Percentiles rank a stretch among this genome's conserved stretches.
These are phyloP conservation scores for Kwoniella dendrophila DNA, from an alignment of 768 basidiomycete species.

Conservation along the genomic window DNA sequence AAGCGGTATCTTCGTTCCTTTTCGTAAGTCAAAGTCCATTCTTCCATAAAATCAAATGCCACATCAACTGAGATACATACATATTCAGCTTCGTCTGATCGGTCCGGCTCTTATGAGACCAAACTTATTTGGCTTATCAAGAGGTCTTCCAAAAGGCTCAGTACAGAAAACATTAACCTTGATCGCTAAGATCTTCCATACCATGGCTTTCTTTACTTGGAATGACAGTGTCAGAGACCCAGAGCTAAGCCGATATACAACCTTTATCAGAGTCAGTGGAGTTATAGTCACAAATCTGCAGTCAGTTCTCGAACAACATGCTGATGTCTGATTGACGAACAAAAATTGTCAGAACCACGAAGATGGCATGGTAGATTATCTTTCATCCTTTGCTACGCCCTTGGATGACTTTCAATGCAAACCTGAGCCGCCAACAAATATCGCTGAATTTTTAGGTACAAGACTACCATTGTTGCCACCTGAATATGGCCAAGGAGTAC, in stretches of 20 bases:
- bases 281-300: background rate
- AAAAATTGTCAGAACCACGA: conserved; percentile 18
- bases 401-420: conserved; percentile 8
- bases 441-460: conserved; percentile 11
- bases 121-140: conserved; percentile 30
- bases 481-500: conserved; percentile 8
- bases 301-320: background rate
- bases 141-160: conserved; percentile 15
- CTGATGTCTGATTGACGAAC: background rate
- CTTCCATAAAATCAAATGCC: background rate
- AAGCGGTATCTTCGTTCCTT: conserved; percentile 30
- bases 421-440: conserved; percentile 2
- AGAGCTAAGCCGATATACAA: conserved; percentile 12
- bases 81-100: conserved; percentile 29
- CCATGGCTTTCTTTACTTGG: conserved; percentile 29
- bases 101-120: conserved; percentile 36
- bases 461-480: background rate
- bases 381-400: conserved; percentile 20
- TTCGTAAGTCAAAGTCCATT: conserved; percentile 25
- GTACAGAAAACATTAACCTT: conserved; percentile 29
- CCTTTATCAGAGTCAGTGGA: conserved; percentile 21
- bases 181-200: conserved; percentile 32
- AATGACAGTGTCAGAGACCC: conserved; percentile 20
- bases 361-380: conserved; percentile 29
- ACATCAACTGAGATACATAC: background rate